These are phyloP conservation scores for Bipolaris victoriae DNA, from an alignment of 2,329 filamentous ascomycete species.

Conservation along the genomic window DNA sequence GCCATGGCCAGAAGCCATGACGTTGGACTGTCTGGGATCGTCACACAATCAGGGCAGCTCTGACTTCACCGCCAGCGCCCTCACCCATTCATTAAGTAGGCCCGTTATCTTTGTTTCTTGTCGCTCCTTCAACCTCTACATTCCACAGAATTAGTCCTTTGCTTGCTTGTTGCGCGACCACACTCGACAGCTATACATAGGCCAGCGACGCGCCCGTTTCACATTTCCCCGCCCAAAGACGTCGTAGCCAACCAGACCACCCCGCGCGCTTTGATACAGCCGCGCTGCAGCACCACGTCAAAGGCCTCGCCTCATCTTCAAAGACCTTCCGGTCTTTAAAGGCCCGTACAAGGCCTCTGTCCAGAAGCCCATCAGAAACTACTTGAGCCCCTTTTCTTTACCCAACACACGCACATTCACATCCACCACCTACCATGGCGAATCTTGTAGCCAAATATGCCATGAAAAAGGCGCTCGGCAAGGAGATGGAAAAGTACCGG, in stretches of 20 bases:
- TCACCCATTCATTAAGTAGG: constrained; percentile 33
- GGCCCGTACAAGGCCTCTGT: constrained; percentile 7
- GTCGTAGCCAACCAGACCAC: constrained; percentile 43
- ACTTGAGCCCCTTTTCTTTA: background rate
- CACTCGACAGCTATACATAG: constrained; percentile 45
- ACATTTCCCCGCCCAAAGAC: constrained; percentile 32
- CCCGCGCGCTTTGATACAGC: constrained; percentile 32
- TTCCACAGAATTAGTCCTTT: constrained; percentile 4
- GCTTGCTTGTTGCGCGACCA: constrained; percentile 25
- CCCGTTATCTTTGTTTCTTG: constrained; percentile 3
- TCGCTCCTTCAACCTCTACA: constrained; percentile 12
- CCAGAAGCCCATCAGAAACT: background rate
- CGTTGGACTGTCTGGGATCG: constrained; percentile 20
- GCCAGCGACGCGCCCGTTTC: constrained; percentile 50
- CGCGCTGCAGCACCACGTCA: constrained; percentile 27
- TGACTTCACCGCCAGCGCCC: constrained; percentile 30
- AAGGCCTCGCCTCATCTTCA: constrained; percentile 12
- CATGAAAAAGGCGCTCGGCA: constrained; percentile 56
- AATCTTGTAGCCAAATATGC: constrained; percentile 56
- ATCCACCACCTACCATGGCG: constrained; percentile 49
- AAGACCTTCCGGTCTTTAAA: constrained; percentile 22
- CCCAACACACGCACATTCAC: constrained; percentile 7
- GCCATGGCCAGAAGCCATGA: constrained; percentile 20
- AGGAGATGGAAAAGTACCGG: constrained; percentile 57
- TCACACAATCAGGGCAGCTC: constrained; percentile 37